Base-by-base conservation (phyloP, 805 yeast genomes). In the Metschnikowia dekortorum region DNA sequence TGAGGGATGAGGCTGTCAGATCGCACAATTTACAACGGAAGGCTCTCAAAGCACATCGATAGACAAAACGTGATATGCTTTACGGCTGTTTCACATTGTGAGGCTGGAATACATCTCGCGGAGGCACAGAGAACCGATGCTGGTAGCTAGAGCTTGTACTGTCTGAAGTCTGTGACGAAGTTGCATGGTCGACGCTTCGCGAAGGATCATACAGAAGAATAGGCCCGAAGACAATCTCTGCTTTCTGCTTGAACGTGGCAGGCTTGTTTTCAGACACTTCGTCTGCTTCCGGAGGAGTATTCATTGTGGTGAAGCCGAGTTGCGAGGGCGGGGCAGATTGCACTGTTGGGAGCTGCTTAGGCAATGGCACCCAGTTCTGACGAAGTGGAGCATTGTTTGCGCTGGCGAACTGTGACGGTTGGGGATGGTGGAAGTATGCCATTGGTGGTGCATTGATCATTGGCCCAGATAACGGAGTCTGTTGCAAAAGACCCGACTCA, bases 191-290 rank as follows among this genome's bases (percentile, higher is more conserved):
- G 9, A 18, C 8, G 16, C 61, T 68, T 43, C 63, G 66, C 13
- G 74, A 68, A 10, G 76, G 76, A 51, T 71, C 74, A 48, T 71
- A 71, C 49, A 61, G 75, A 39, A 71, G 51, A 52, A 71, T 71
- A 7, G 76, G 74, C 32, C 74, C 72, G 54, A 70, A 70, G 47
- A 63, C 68, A 44, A 71, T 55, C n/a, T 52, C 44, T 31, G 3
- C 28, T 8, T 35, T 44, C 29, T 32, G 45, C 45, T 42, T 42
- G 32, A 16, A 26, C 8, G 18, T 32, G 7, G 5, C 16, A n/a
- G 37, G 38, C 31, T 42, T 32, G 18, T 16, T 33, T 11, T 42
- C 45, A 14, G 43, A 6, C n/a, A 14, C 14, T 13, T 29, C 7
- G 22, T 29, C 36, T n/a, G 26, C n/a, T 30, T 22, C 32, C 34